Evolutionary conservation across 345 rosid species (phyloP).

Genomic region (Sisymbrium altissimum): DNA sequence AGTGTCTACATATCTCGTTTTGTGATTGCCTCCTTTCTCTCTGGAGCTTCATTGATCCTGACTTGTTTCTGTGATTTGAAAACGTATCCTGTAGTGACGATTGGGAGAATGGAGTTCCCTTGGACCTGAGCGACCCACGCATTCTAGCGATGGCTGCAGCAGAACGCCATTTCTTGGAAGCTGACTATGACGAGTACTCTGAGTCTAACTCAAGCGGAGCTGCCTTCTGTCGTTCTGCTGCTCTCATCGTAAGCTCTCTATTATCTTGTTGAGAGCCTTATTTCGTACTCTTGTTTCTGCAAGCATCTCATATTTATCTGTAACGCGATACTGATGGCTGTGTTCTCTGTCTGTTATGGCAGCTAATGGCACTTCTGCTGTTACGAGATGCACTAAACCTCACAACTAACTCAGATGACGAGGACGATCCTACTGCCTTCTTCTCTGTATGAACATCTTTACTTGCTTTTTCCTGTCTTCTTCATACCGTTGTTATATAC

Average conservation of each 20-base stretch:
- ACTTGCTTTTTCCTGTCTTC: background rate
- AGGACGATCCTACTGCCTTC: constrained; percentile 78
- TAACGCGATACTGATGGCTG: background rate
- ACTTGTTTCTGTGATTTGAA: constrained; percentile 1
- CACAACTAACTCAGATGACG: constrained; percentile 69
- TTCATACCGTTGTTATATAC: background rate
- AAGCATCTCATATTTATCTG: background rate
- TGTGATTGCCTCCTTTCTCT: too few species aligned
- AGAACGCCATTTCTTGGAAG: constrained; percentile 85
- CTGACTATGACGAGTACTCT: constrained; percentile 86
- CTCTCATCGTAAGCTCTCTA: constrained; percentile 38
- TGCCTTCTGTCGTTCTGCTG: constrained; percentile 96
- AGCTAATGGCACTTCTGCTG: constrained; percentile 94
- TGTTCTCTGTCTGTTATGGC: constrained; percentile 5
- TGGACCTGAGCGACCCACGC: constrained; percentile 83
- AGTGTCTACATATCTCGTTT: background rate
- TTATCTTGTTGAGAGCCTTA: background rate
- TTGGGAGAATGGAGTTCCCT: constrained; percentile 77
- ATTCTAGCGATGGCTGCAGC: constrained; percentile 90
- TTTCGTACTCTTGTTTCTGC: background rate
- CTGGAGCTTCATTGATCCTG: background rate
- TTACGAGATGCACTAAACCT: constrained; percentile 84
- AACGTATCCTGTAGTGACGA: constrained; percentile 47
- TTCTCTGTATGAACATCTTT: constrained; percentile 63
- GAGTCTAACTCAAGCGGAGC: constrained; percentile 90